A percentile compares a stretch with the other conserved stretches of the same genome.
These are phyloP conservation scores for Lithocarpus polystachyus DNA, from an alignment of 306 rosid species.

Conservation along the genomic window DNA sequence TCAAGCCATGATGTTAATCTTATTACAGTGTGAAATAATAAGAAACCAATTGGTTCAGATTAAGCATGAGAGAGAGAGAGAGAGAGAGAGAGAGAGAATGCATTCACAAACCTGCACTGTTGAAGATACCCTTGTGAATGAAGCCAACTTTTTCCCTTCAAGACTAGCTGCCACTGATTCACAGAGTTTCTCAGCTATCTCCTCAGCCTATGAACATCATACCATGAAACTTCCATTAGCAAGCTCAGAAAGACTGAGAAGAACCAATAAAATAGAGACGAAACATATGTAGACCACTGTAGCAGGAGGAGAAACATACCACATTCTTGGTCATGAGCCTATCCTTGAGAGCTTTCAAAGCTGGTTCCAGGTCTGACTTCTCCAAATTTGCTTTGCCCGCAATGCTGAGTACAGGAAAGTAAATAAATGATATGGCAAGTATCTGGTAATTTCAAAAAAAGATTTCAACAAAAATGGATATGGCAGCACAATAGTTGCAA, in stretches of 20 bases:
- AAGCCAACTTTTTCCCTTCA: constrained; percentile 89
- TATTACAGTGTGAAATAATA: neutral
- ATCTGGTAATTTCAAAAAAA: neutral
- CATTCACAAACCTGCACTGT: constrained; percentile 75
- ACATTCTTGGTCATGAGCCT: constrained; percentile 99
- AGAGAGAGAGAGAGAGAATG: constrained; percentile 15
- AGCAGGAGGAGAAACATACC: constrained; percentile 47
- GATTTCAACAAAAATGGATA: neutral
- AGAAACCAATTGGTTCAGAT: neutral
- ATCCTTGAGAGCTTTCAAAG: constrained; percentile 93
- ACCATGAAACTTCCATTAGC: constrained; percentile 24
- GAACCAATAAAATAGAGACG: neutral
- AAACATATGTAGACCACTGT: constrained; percentile 3
- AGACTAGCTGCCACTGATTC: constrained; percentile 98
- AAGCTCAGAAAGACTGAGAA: constrained; percentile 1
- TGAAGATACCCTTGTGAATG: constrained; percentile 94
- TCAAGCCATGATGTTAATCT: constrained; percentile 15
- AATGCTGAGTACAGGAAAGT: constrained; percentile 54
- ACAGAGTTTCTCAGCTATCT: constrained; percentile 97
- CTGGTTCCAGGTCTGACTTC: constrained; percentile 91
- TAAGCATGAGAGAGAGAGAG: constrained; percentile 2
- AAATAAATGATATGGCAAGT: constrained; percentile 1
- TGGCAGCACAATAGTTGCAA: neutral
- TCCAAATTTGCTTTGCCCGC: constrained; percentile 97
- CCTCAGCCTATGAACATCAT: constrained; percentile 74